These are phyloP conservation scores for Claviceps digitariae DNA, from an alignment of 2,329 filamentous ascomycete species.

Conservation along the genomic window DNA sequence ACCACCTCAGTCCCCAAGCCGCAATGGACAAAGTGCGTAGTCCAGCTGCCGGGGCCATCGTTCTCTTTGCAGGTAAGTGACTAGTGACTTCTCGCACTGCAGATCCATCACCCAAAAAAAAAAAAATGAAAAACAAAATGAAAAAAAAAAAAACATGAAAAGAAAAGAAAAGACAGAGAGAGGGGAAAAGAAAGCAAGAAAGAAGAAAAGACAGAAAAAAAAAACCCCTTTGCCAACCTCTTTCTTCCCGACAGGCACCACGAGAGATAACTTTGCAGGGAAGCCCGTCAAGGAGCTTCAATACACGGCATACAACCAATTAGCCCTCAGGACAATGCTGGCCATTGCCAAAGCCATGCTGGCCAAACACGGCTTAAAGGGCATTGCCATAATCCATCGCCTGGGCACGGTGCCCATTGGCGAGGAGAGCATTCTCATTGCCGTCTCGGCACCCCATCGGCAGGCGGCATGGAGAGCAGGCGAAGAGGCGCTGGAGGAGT, in stretches of 20 bases:
- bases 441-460: constrained; percentile 71
- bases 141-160: background rate
- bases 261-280: constrained; percentile 58
- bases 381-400: constrained; percentile 70
- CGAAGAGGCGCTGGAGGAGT: constrained; percentile 77
- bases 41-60: constrained; percentile 61
- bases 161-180: background rate
- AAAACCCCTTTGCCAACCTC: background rate
- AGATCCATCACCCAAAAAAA: background rate
- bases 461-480: constrained; percentile 76
- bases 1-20: constrained; percentile 40
- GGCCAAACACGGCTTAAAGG: constrained; percentile 50
- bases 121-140: background rate
- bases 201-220: background rate
- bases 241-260: constrained; percentile 44
- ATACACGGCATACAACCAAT: constrained; percentile 60
- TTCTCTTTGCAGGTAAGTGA: constrained; percentile 54
- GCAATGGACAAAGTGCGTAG: constrained; percentile 57
- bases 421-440: constrained; percentile 89
- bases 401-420: constrained; percentile 75
- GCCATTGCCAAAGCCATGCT: constrained; percentile 45
- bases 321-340: constrained; percentile 56
- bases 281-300: constrained; percentile 61
- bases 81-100: background rate
- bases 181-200: background rate